Percentiles rank a stretch among this genome's conserved stretches.
Conservation (phyloP, 164 flowering plant genomes). For the Vitis labrusca region DNA sequence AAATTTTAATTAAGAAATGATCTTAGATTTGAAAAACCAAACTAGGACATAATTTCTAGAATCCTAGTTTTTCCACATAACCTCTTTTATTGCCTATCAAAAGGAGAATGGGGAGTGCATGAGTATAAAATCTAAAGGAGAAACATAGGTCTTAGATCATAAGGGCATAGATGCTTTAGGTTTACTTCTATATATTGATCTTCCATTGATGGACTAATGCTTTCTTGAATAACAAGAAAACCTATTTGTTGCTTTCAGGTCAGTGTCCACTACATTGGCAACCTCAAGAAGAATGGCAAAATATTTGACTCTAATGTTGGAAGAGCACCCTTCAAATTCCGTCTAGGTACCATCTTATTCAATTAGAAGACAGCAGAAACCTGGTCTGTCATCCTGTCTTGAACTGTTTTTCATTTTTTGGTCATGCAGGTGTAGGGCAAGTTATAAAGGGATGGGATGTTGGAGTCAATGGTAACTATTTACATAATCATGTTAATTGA, state of each 20-base stretch:
- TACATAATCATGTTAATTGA: background rate
- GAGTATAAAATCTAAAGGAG: no score
- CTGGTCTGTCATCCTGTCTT: background rate
- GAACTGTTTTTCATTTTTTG: background rate
- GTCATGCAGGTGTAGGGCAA: slow-evolving; percentile 69
- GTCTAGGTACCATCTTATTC: slow-evolving; percentile 51
- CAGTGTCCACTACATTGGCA: slow-evolving; percentile 77
- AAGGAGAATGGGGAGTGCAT: no score
- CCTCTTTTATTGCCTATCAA: no score
- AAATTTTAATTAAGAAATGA: no score
- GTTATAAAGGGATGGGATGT: slow-evolving; percentile 95
- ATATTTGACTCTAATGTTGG: slow-evolving; percentile 83
- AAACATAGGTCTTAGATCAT: no score
- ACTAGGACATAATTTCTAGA: no score
- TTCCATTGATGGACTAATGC: no score
- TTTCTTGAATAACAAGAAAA: no score
- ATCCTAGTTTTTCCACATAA: no score
- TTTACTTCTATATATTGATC: no score
- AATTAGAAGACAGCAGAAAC: background rate
- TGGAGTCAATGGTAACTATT: slow-evolving; percentile 70
- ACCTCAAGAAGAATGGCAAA: slow-evolving; percentile 72
- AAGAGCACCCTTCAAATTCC: slow-evolving; percentile 72
- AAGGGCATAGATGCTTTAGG: no score
- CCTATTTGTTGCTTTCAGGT: slow-evolving; percentile 48
- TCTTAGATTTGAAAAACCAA: no score